Percentiles rank a stretch among this genome's conserved stretches.
phyloP scores from a whole-genome alignment of 164 flowering plant genomes.

The Stephania cephalantha region DNA sequence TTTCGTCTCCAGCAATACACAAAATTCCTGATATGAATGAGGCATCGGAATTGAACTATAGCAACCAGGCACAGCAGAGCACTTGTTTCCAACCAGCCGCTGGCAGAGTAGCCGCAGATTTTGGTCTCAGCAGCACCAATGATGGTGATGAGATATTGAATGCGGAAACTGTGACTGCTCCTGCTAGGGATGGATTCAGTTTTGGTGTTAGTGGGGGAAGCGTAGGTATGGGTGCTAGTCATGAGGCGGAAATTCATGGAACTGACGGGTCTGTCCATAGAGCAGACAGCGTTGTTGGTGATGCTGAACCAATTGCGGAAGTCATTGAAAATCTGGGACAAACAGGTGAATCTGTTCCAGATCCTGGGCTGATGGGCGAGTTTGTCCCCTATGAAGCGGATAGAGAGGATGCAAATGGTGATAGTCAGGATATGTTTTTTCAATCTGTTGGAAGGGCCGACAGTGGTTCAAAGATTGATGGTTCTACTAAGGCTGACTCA shows the following conservation, averaged over 20 bases:
- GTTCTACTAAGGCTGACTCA: constrained; percentile 82
- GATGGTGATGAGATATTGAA: constrained; percentile 86
- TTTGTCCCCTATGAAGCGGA: constrained; percentile 69
- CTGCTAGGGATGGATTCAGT: constrained; percentile 71
- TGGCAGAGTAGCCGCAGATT: constrained; percentile 55
- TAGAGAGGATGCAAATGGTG: constrained; percentile 75
- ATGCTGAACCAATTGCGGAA: constrained; percentile 74
- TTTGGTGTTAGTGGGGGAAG: constrained; percentile 96
- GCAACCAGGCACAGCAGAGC: constrained; percentile 95
- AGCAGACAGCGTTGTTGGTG: constrained; percentile 80
- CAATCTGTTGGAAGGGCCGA: constrained; percentile 78
- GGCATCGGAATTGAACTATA: constrained; percentile 76
- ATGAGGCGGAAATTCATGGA: constrained; percentile 99
- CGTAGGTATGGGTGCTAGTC: constrained; percentile 98
- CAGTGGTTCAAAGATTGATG: constrained; percentile 90
- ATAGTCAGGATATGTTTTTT: constrained; percentile 84
- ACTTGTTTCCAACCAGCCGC: constrained; percentile 58
- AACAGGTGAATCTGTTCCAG: constrained; percentile 84
- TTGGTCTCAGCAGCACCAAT: constrained; percentile 83
- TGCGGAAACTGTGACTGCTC: constrained; percentile 62
- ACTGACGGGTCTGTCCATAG: constrained; percentile 67
- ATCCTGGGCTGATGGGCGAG: constrained; percentile 79
- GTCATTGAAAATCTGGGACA: constrained; percentile 88
- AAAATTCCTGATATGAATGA: constrained; percentile 61
- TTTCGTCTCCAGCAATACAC: constrained; percentile 50